Evolutionary conservation across 257 asterid genomes (phyloP), one percentile per base, ranked within the genome.

Genomic region (Anisodus acutangulus): DNA sequence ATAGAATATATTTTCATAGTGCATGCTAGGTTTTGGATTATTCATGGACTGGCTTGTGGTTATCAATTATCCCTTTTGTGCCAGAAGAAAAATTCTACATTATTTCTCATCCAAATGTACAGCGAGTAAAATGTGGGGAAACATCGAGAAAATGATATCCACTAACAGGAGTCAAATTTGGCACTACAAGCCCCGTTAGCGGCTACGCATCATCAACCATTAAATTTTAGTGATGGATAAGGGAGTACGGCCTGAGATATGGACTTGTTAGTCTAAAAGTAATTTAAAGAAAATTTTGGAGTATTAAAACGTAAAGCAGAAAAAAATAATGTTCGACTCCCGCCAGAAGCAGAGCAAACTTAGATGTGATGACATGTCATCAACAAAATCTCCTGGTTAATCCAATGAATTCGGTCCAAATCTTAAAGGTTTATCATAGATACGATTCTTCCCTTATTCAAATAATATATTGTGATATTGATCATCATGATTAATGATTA

Each of bases 381-480:
- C 41, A 72, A 72, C 39, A 45, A n/a, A 45, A 45, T 45, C 54
- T 45, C n/a, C n/a, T 2, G 57, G 9, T 11, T 47, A 45, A 66
- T 66, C 72, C 72, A 31, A 19, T 45, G 59, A 72, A 72, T 15
- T 45, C 12, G 10, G 59, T 72, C 41, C 39, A 49, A 78, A 78
- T 78, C 81, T 78, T 76, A 49, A 26, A 26, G 64, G 64, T 53
- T 26, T 17, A 31, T 26, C 81, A 78, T 53, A 78, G 81, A 78
- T 71, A 71, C 43, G 79, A 71, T 71, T 53, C 26, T 53, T 76
- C 47, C 26, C 47, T 76, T 76, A 51, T 76, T 54, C 64, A 26
- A 51, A 76, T 51, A 51, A 45, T 6, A 68, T 68, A 39, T 15
- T 68, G 78, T 6, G 12, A 67, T 13, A 67, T 35, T 37, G 5